phyloP scores from a whole-genome alignment of 1,284 basidiomycete species.

The Flammula alnicola region DNA sequence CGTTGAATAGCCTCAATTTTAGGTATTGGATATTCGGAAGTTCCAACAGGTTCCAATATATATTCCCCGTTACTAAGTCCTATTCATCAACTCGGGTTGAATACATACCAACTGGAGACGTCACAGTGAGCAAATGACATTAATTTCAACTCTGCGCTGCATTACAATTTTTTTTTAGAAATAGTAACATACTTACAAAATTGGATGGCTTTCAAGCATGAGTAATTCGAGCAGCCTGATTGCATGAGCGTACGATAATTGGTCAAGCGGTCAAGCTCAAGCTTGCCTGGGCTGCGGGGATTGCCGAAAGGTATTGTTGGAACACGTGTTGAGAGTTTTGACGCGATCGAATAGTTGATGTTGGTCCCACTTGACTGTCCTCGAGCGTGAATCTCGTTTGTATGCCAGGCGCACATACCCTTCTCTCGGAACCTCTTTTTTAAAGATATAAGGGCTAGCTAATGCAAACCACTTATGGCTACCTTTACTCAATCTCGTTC shows the following conservation, averaged over 20 bases:
- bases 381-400: constrained; percentile 11
- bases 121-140: too few species aligned
- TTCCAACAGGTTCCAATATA: too few species aligned
- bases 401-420: constrained; percentile 13
- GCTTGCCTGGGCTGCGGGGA: background rate
- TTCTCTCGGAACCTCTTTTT: constrained; percentile 5
- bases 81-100: too few species aligned
- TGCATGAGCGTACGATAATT: background rate
- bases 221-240: too few species aligned
- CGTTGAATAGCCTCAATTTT: too few species aligned
- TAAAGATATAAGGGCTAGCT: constrained; percentile 3
- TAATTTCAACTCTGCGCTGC: too few species aligned
- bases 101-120: too few species aligned
- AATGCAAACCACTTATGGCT: constrained; percentile 28
- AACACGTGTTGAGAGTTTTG: constrained; percentile 33
- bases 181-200: too few species aligned
- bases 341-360: constrained; percentile 26
- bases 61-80: too few species aligned
- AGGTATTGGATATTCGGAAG: too few species aligned
- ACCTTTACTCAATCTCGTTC: constrained; percentile 31
- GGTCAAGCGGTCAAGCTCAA: background rate
- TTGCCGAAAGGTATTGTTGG: constrained; percentile 9
- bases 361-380: constrained; percentile 9
- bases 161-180: too few species aligned
- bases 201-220: too few species aligned